Percentiles rank a stretch among this genome's conserved stretches.
phyloP scores from a whole-genome alignment of 1,284 basidiomycete genomes.

The Cystobasidium sp. region DNA sequence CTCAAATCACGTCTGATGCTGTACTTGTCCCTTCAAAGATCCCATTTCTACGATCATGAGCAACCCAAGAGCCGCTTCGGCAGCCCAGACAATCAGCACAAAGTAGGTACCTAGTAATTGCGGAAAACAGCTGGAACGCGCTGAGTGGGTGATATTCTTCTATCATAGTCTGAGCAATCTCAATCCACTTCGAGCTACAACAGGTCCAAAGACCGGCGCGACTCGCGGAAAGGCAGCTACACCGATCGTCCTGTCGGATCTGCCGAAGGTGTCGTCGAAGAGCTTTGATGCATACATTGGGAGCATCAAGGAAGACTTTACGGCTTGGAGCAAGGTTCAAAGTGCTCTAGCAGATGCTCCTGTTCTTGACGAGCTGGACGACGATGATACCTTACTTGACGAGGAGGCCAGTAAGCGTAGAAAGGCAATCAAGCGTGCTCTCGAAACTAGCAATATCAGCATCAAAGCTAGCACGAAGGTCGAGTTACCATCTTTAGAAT shows the following conservation, averaged over 20 bases:
- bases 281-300: slow-evolving; percentile 46
- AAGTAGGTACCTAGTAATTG: slow-evolving; percentile 6
- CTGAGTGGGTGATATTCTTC: not conserved
- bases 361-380: slow-evolving; percentile 16
- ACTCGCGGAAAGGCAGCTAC: slow-evolving; percentile 37
- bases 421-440: slow-evolving; percentile 36
- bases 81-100: slow-evolving; percentile 28
- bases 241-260: slow-evolving; percentile 33
- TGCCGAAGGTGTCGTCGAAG: slow-evolving; percentile 34
- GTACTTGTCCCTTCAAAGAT: not conserved
- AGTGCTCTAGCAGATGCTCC: slow-evolving; percentile 22
- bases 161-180: slow-evolving; percentile 30
- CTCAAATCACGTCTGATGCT: not conserved
- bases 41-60: slow-evolving; percentile 36
- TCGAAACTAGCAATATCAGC: slow-evolving; percentile 25
- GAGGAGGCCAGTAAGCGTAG: slow-evolving; percentile 27
- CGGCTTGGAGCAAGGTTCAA: slow-evolving; percentile 41
- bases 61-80: slow-evolving; percentile 26
- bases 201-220: slow-evolving; percentile 39
- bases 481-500: slow-evolving; percentile 69
- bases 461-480: slow-evolving; percentile 7
- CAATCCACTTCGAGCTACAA: slow-evolving; percentile 30
- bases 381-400: slow-evolving; percentile 14
- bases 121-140: not conserved
- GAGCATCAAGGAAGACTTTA: slow-evolving; percentile 46